phyloP scores from a whole-genome alignment of 768 basidiomycete genomes.

The button mushroom (Agaricus bisporus) region DNA sequence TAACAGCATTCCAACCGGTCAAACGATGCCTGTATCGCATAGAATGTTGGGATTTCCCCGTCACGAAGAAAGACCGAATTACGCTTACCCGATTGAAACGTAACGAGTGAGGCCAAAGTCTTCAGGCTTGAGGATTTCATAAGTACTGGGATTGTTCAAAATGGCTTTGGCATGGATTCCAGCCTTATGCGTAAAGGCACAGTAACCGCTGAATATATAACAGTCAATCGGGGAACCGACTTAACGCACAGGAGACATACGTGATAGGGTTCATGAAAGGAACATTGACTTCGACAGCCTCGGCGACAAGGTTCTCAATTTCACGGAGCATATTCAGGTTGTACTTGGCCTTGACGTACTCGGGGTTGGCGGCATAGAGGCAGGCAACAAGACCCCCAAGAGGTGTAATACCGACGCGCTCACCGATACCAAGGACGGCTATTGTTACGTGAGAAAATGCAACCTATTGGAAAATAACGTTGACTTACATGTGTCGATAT shows the following conservation, averaged over 20 bases:
- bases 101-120: constrained; percentile 98
- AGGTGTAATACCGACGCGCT: constrained; percentile 98
- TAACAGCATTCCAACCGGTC: constrained; percentile 99
- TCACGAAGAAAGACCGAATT: background rate
- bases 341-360: constrained; percentile 99
- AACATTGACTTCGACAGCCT: constrained; percentile 96
- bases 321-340: constrained; percentile 96
- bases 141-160: constrained; percentile 92
- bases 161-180: constrained; percentile 99
- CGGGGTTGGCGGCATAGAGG: constrained; percentile 94
- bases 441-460: constrained; percentile 9
- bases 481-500: constrained; percentile 89
- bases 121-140: constrained; percentile 98
- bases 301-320: constrained; percentile 97
- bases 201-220: constrained; percentile 71
- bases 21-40: constrained; percentile 66
- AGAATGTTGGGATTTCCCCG: background rate
- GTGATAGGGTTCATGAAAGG: constrained; percentile 97
- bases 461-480: background rate
- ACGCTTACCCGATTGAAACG: constrained; percentile 84
- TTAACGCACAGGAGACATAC: constrained; percentile 31
- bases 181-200: constrained; percentile 99
- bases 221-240: background rate
- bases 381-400: constrained; percentile 96
- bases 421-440: constrained; percentile 97